Conservation (phyloP, 208 protist species). For the Crithidia sp. region DNA sequence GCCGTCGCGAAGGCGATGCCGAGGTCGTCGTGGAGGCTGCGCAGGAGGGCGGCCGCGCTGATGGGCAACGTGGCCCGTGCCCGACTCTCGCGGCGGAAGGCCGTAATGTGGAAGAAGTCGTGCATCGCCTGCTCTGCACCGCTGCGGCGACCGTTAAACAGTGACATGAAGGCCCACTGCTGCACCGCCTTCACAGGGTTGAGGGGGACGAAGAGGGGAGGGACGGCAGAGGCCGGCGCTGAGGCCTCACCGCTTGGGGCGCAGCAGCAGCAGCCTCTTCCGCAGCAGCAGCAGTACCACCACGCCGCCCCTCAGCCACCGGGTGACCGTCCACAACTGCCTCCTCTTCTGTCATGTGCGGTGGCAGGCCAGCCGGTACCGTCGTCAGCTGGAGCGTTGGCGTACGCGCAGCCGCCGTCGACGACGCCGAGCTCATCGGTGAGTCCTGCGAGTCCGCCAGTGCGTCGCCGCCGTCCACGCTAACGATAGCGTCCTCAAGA, state of each 20-base stretch:
- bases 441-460: conserved; percentile 9
- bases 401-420: conserved; percentile 9
- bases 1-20: conserved; percentile 23
- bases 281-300: neutral
- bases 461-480: neutral
- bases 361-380: neutral
- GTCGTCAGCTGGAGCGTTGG: conserved; percentile 1
- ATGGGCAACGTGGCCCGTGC: conserved; percentile 26
- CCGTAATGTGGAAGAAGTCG: conserved; percentile 26
- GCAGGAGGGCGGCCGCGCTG: conserved; percentile 20
- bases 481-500: conserved; percentile 8
- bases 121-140: conserved; percentile 14
- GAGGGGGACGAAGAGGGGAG: conserved; percentile 17
- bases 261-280: neutral
- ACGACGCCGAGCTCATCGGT: neutral
- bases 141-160: conserved; percentile 32
- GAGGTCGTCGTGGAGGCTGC: conserved; percentile 16
- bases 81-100: conserved; percentile 30
- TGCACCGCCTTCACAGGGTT: conserved; percentile 30
- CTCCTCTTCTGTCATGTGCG: neutral
- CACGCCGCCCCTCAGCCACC: neutral
- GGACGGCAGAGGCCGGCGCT: neutral
- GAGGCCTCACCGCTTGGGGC: neutral
- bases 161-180: conserved; percentile 35
- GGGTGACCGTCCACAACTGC: neutral